Evolutionary conservation across 2,329 filamentous ascomycete species (phyloP).

Genomic region (Aspergillus brasiliensis): DNA sequence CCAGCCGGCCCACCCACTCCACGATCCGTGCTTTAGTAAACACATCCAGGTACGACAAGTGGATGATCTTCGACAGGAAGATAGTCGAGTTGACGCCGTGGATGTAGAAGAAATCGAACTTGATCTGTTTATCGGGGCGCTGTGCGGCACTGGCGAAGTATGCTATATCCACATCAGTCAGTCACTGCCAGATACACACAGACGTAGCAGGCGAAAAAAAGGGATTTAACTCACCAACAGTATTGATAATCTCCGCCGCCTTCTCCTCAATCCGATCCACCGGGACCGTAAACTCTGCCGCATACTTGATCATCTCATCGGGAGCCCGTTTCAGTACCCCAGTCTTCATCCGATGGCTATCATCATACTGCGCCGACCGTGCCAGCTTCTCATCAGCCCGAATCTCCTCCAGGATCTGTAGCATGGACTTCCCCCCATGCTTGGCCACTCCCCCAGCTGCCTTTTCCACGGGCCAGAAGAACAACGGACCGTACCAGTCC

Average conservation of each 20-base stretch:
- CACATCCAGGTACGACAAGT: conserved; percentile 62
- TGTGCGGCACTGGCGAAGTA: conserved; percentile 66
- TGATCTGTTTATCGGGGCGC: conserved; percentile 64
- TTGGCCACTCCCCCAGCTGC: conserved; percentile 35
- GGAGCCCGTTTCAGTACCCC: conserved; percentile 66
- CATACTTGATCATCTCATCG: conserved; percentile 64
- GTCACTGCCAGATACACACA: no score
- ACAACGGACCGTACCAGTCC: conserved; percentile 52
- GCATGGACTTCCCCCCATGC: conserved; percentile 46
- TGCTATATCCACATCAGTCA: conserved; percentile 29
- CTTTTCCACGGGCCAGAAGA: conserved; percentile 51
- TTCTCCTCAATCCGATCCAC: conserved; percentile 60
- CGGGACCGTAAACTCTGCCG: conserved; percentile 60
- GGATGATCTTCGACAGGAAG: conserved; percentile 68
- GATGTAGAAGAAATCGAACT: conserved; percentile 82
- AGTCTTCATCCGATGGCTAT: conserved; percentile 68
- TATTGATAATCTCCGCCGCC: conserved; percentile 71
- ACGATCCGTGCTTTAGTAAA: conserved; percentile 69
- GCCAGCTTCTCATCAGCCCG: conserved; percentile 59
- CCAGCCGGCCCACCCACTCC: conserved; percentile 78
- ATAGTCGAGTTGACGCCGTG: conserved; percentile 78
- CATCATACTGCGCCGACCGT: conserved; percentile 52
- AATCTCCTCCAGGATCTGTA: conserved; percentile 64
- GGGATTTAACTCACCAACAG: conserved; percentile 46
- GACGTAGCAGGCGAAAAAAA: no score